Evolutionary conservation across 2,329 filamentous ascomycete genomes (phyloP).

Genomic region (Cucurbitaria berberidis): DNA sequence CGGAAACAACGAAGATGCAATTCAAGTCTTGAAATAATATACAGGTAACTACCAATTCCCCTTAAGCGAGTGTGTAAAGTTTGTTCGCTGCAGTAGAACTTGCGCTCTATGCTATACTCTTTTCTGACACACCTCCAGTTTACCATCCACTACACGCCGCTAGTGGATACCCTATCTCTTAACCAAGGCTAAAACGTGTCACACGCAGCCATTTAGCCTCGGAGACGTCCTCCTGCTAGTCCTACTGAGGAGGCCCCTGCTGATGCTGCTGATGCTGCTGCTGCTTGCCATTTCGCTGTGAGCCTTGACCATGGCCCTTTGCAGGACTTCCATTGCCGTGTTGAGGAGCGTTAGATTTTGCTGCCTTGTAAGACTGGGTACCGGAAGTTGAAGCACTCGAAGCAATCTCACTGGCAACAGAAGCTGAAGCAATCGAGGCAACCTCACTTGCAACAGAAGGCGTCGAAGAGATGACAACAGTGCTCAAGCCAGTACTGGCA

Average conservation of each 20-base stretch:
- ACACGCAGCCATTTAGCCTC: background rate
- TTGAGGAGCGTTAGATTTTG: slow-evolving; percentile 5
- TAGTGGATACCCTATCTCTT: background rate
- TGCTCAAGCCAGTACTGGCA: slow-evolving; percentile 11
- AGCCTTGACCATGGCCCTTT: background rate
- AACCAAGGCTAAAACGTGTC: too few species aligned
- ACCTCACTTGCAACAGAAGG: slow-evolving; percentile 2
- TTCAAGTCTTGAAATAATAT: background rate
- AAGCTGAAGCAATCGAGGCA: background rate
- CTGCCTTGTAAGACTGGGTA: background rate
- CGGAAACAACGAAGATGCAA: background rate
- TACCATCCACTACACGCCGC: background rate
- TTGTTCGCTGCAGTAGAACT: slow-evolving; percentile 2
- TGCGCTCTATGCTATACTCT: slow-evolving; percentile 4
- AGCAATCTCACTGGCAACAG: background rate
- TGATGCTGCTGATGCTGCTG: slow-evolving; percentile 9
- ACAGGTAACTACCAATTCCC: slow-evolving; percentile 21
- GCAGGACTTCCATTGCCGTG: background rate
- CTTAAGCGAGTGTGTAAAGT: slow-evolving; percentile 26
- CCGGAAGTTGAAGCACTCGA: too few species aligned
- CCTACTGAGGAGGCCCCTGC: background rate
- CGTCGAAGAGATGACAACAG: slow-evolving; percentile 9
- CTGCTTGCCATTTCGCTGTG: background rate
- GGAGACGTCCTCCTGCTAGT: background rate
- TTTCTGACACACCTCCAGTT: slow-evolving; percentile 3